Percentiles rank a stretch among this genome's conserved stretches.
Conservation (phyloP, 768 basidiomycete genomes). For the Boletales sp. region DNA sequence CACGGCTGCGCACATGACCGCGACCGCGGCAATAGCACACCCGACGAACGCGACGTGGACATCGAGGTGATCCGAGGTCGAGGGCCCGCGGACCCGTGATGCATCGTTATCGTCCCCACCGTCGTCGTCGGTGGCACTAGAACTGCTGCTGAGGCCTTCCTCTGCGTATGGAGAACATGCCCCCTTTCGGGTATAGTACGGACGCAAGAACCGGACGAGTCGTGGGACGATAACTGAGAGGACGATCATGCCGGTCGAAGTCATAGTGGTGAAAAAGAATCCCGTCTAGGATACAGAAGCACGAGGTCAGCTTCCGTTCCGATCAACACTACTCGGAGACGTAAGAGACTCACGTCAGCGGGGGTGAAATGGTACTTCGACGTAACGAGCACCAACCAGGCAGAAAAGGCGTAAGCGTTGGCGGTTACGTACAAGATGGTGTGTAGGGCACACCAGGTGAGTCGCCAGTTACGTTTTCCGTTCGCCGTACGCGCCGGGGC, state of each 20-base stretch:
- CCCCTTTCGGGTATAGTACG: conserved; percentile 12
- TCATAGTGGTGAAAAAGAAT: conserved; percentile 17
- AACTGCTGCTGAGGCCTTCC: neutral
- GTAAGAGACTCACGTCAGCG: conserved; percentile 17
- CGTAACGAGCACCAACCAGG: conserved; percentile 24
- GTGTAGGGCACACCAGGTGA: conserved; percentile 28
- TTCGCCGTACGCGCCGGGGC: conserved; percentile 13
- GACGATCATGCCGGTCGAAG: conserved; percentile 14
- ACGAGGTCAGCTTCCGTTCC: neutral
- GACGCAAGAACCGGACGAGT: conserved; percentile 24
- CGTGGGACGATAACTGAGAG: conserved; percentile 20
- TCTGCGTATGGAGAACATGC: neutral
- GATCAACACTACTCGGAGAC: too few species aligned
- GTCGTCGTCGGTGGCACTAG: neutral
- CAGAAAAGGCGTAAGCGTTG: conserved; percentile 6
- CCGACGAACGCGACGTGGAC: conserved; percentile 24
- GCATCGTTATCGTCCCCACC: neutral
- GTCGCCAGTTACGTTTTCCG: conserved; percentile 27
- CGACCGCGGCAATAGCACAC: conserved; percentile 14
- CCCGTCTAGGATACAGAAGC: conserved; percentile 21
- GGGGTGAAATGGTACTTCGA: conserved; percentile 26
- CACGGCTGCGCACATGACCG: conserved; percentile 10
- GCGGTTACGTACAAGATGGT: conserved; percentile 19
- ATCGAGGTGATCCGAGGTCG: conserved; percentile 24
- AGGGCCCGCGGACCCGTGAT: conserved; percentile 3